Base-by-base conservation (phyloP, 1,284 basidiomycete species). In the Pascua sp. region DNA sequence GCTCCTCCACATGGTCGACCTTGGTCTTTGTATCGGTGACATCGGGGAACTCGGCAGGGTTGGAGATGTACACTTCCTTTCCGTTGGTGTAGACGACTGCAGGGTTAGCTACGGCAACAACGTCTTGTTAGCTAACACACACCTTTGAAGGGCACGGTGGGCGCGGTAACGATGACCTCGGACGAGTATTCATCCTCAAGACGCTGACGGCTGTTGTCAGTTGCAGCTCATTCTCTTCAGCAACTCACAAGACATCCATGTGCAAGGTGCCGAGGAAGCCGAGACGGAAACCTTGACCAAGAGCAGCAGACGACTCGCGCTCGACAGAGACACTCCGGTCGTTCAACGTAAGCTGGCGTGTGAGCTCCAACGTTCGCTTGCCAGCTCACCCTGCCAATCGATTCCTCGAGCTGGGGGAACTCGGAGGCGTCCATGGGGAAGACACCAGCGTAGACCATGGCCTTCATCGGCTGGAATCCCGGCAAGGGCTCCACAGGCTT, bases 381-480 rank as follows among this genome's bases (percentile, higher is more conserved):
- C n/a, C 17, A 11, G 72, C 84, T 57, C 69, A 94, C 92, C 67
- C 92, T 79, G 69, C 89, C 89, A 61, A 98, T 91, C 1, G 94
- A 94, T 76, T 98, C 96, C 76, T 98, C 95, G 1, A 98, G 82
- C 78, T 95, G 93, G 11, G 85, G 81, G 68, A 97, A 98, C 67
- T 98, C 93, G 53, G 83, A 88, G 51, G 85, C 89, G 62, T 98
- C 92, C 45, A 96, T 83, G 0, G 96, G 96, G 72, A 93, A 99
- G 49, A 98, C 84, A 40, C 96, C 95, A 1, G 96, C 94, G 70
- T 89, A 99, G 52, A 90, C 93, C 93, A 98, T 98, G 1, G 94
- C 88, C 78, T 95, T 93, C 38, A 91, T 85, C 15, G 90, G 89
- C 69, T 90, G 86, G 80, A 97, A 97, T 0, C 90, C 91, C n/a